A percentile compares a stretch with the other conserved stretches of the same genome.
These are phyloP conservation scores for Skeletonema costatum DNA, from an alignment of 108 stramenopile species.

Conservation along the genomic window DNA sequence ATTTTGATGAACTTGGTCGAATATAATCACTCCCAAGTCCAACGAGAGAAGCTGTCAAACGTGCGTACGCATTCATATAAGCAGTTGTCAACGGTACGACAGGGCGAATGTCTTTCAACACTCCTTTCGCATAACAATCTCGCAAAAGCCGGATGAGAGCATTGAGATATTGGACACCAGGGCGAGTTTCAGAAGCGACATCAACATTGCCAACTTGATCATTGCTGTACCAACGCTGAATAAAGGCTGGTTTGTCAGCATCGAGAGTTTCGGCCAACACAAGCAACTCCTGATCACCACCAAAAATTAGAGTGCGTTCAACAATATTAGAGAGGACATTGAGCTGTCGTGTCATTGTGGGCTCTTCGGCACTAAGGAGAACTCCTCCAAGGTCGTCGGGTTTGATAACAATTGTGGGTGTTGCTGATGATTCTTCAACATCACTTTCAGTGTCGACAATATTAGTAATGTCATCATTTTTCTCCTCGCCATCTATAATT, in stretches of 20 bases:
- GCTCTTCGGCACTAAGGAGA: slow-evolving; percentile 74
- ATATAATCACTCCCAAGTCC: slow-evolving; percentile 86
- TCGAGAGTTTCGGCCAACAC: slow-evolving; percentile 80
- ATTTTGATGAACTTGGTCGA: slow-evolving; percentile 49
- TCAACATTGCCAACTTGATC: slow-evolving; percentile 17
- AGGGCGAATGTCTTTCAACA: slow-evolving; percentile 62
- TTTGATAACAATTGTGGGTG: slow-evolving; percentile 18
- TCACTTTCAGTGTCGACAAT: neutral
- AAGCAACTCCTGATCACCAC: slow-evolving; percentile 81
- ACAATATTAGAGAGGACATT: slow-evolving; percentile 86
- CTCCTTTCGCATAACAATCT: slow-evolving; percentile 73
- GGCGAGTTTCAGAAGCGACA: slow-evolving; percentile 52
- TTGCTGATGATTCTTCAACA: slow-evolving; percentile 28
- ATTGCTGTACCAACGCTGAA: slow-evolving; percentile 82
- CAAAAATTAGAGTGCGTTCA: slow-evolving; percentile 75
- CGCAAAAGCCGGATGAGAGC: slow-evolving; percentile 65
- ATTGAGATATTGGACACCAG: slow-evolving; percentile 83
- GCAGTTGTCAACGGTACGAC: slow-evolving; percentile 58
- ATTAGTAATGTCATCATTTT: neutral
- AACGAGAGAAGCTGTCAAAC: slow-evolving; percentile 68
- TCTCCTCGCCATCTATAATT: neutral
- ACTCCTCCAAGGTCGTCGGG: slow-evolving; percentile 74
- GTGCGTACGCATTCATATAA: slow-evolving; percentile 77
- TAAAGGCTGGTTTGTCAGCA: slow-evolving; percentile 73
- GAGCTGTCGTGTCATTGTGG: slow-evolving; percentile 85